Percentiles rank a stretch among this genome's conserved stretches.
Conservation (phyloP, 768 basidiomycete species). For the Butyriboletus loyo region DNA sequence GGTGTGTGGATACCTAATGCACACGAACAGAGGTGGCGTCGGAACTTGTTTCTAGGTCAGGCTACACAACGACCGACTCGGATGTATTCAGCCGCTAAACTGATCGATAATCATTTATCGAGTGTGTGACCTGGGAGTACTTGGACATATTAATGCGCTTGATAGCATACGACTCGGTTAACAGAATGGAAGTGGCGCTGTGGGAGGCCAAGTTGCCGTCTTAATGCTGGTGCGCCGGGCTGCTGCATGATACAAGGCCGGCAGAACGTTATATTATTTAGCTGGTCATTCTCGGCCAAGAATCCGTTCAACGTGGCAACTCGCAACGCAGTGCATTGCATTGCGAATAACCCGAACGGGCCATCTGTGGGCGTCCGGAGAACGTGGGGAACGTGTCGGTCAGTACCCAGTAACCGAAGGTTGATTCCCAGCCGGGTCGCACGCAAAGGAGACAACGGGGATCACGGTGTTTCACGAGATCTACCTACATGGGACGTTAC, state of each 20-base stretch:
- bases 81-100: background rate
- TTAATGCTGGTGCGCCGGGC: background rate
- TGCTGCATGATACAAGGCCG: background rate
- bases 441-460: background rate
- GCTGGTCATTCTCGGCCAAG: background rate
- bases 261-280: background rate
- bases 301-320: constrained; percentile 1
- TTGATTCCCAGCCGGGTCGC: too few relatives aligned
- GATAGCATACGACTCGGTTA: too few relatives aligned
- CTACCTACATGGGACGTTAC: background rate
- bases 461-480: background rate
- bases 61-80: background rate
- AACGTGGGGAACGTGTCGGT: constrained; percentile 8
- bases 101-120: background rate
- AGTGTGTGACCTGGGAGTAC: too few relatives aligned
- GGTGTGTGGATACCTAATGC: too few relatives aligned
- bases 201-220: background rate
- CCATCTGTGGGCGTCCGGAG: background rate
- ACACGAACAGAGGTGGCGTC: background rate
- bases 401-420: background rate
- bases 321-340: constrained; percentile 2
- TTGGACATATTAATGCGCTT: too few relatives aligned
- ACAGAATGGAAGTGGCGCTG: background rate
- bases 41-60: background rate
- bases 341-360: background rate